These are phyloP conservation scores for Aspergillus glaucus DNA, from an alignment of 2,329 filamentous ascomycete genomes.

Conservation along the genomic window DNA sequence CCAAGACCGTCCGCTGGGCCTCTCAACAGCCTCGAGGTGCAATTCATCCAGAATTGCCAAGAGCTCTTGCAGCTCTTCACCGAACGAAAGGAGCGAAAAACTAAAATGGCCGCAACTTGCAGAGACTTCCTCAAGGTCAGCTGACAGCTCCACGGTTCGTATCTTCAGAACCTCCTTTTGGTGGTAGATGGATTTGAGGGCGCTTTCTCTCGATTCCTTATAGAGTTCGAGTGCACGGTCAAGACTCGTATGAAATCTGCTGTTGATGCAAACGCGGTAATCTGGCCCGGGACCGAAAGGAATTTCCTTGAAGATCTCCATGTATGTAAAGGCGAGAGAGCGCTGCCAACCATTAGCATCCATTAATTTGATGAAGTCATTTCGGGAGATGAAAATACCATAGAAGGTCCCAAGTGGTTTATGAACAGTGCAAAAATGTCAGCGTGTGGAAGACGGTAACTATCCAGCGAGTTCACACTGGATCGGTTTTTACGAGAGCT, in stretches of 20 bases:
- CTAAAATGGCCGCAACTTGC: slow-evolving; percentile 97
- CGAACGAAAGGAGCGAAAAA: slow-evolving; percentile 84
- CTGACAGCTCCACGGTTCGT: slow-evolving; percentile 68
- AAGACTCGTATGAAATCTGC: slow-evolving; percentile 73
- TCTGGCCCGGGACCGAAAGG: slow-evolving; percentile 67
- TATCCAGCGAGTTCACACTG: slow-evolving; percentile 7
- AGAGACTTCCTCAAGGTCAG: slow-evolving; percentile 93
- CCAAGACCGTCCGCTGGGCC: slow-evolving; percentile 62
- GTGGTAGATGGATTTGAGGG: slow-evolving; percentile 72
- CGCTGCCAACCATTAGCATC: slow-evolving; percentile 46
- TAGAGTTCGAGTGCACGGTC: slow-evolving; percentile 75
- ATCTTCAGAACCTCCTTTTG: slow-evolving; percentile 66
- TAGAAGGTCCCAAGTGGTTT: slow-evolving; percentile 77
- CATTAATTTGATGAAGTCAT: background rate
- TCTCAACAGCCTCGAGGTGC: slow-evolving; percentile 60
- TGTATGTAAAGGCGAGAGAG: slow-evolving; percentile 84
- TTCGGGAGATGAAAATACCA: slow-evolving; percentile 44
- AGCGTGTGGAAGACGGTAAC: slow-evolving; percentile 46
- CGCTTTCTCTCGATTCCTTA: slow-evolving; percentile 65
- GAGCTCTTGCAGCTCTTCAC: slow-evolving; percentile 79
- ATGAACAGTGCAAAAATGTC: slow-evolving; percentile 95
- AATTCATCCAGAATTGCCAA: slow-evolving; percentile 79
- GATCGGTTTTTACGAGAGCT: slow-evolving; percentile 3
- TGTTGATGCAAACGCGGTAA: slow-evolving; percentile 67
- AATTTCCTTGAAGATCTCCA: slow-evolving; percentile 79